phyloP scores from a whole-genome alignment of 108 stramenopile species.

The Cylindrotheca closterium region DNA sequence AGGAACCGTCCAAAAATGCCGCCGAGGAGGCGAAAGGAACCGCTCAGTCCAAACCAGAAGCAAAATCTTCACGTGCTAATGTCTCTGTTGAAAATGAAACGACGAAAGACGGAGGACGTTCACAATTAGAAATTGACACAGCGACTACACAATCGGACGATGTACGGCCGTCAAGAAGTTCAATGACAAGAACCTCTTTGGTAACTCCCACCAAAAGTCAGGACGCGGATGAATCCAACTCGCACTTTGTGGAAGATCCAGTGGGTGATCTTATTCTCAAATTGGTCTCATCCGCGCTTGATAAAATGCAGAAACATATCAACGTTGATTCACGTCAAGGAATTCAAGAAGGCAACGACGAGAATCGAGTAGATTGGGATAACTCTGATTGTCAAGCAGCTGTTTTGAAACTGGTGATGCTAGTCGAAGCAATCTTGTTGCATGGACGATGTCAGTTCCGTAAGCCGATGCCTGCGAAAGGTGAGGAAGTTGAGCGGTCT shows the following conservation, averaged over 20 bases:
- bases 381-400: slow-evolving; percentile 53
- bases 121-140: background rate
- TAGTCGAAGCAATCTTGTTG: slow-evolving; percentile 70
- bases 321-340: slow-evolving; percentile 61
- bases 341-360: slow-evolving; percentile 36
- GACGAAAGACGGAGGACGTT: background rate
- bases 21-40: background rate
- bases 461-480: slow-evolving; percentile 5
- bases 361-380: slow-evolving; percentile 62
- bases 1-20: background rate
- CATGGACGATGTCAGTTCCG: slow-evolving; percentile 61
- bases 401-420: slow-evolving; percentile 66
- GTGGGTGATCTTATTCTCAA: slow-evolving; percentile 42
- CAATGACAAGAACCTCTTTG: background rate
- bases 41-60: background rate
- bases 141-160: background rate
- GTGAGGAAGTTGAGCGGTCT: background rate
- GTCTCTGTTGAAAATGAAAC: background rate
- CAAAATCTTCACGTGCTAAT: background rate
- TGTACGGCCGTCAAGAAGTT: too few relatives aligned
- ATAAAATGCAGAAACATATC: slow-evolving; percentile 53
- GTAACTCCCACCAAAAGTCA: background rate
- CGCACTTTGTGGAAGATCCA: background rate
- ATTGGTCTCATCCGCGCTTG: slow-evolving; percentile 55
- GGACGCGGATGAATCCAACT: background rate